Conservation (phyloP, 164 flowering plant genomes). For the Nymphaea colorata region DNA sequence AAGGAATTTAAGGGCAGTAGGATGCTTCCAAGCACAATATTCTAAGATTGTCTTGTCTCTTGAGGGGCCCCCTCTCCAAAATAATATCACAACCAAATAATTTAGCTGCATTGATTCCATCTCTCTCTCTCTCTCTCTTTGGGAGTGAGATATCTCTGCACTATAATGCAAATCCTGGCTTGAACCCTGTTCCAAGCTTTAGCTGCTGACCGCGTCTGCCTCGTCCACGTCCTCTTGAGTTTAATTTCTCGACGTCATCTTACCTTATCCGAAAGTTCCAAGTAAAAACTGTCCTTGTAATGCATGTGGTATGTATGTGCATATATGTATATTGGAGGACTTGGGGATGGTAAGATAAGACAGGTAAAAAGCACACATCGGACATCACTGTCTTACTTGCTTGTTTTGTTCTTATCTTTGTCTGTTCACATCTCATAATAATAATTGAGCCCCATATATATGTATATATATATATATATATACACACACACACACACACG, state of each 20-base stretch:
- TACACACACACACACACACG: too few relatives aligned
- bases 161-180: neutral
- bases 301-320: neutral
- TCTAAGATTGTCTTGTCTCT: conserved; percentile 14
- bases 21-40: conserved; percentile 18
- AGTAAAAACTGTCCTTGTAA: neutral
- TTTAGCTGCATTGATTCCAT: neutral
- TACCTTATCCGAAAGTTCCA: neutral
- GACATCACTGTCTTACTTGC: neutral
- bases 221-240: neutral
- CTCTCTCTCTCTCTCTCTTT: neutral
- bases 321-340: neutral
- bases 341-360: neutral
- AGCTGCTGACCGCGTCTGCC: neutral
- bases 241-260: neutral
- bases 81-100: neutral
- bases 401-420: neutral
- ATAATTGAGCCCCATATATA: too few relatives aligned
- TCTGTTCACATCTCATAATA: too few relatives aligned
- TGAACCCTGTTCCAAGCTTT: neutral
- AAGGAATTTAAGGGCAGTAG: conserved; percentile 12
- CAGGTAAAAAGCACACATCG: neutral
- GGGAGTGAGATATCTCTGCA: neutral
- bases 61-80: neutral
- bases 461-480: too few relatives aligned